Evolutionary conservation across 805 yeast genomes (phyloP).

Genomic region (Candida sakaeoensis): DNA sequence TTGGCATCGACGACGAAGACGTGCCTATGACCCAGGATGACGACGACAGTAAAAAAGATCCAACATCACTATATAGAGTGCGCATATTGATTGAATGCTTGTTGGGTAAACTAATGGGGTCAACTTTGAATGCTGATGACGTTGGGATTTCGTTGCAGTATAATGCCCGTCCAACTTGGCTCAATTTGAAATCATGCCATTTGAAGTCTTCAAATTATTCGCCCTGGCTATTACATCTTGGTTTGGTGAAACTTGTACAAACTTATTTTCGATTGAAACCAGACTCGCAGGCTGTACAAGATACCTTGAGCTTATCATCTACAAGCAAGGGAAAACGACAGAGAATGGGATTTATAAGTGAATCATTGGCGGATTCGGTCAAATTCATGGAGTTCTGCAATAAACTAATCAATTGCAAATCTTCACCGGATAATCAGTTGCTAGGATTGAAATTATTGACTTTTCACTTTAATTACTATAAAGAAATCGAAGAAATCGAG

Average conservation of each 20-base stretch:
- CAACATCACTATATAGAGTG: conserved; percentile 16
- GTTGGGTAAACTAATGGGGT: conserved; percentile 12
- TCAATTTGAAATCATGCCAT: conserved; percentile 19
- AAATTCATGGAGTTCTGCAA: conserved; percentile 21
- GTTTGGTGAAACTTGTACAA: conserved; percentile 27
- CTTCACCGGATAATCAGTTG: conserved; percentile 12
- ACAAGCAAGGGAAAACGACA: conserved; percentile 20
- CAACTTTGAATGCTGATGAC: conserved; percentile 7
- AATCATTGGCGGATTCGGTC: conserved; percentile 17
- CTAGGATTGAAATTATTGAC: conserved; percentile 16
- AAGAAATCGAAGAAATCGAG: neutral
- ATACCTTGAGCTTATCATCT: conserved; percentile 8
- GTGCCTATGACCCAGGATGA: conserved; percentile 4
- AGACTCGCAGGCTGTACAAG: neutral
- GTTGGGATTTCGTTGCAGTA: conserved; percentile 3
- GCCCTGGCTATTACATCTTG: conserved; percentile 42
- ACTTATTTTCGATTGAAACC: conserved; percentile 26
- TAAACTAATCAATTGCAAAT: conserved; percentile 19
- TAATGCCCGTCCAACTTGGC: conserved; percentile 17
- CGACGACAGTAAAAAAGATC: conserved; percentile 3
- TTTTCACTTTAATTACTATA: conserved; percentile 11
- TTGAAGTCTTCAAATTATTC: conserved; percentile 15
- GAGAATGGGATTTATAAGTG: conserved; percentile 19
- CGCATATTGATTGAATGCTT: conserved; percentile 22
- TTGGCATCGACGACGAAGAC: conserved; percentile 16